A percentile compares a stretch with the other conserved stretches of the same genome.
Evolutionary conservation across 1,139 yeast genomes (phyloP).

Genomic region (Hemisphaericaspora xylanilytica): DNA sequence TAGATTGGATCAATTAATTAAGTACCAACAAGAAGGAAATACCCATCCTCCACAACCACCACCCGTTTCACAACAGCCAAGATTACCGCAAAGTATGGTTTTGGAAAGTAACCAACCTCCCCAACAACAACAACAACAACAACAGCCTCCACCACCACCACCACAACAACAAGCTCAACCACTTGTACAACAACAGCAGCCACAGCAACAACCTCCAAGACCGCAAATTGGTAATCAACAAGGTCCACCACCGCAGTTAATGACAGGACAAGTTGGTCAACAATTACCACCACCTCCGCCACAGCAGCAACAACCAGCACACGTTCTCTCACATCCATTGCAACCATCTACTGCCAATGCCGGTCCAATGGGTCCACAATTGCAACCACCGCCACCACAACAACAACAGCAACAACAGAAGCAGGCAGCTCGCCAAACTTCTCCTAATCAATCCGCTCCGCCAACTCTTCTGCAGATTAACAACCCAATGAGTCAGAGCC

Average conservation of each 20-base stretch:
- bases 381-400: constrained; percentile 6
- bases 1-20: constrained; percentile 79
- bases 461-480: constrained; percentile 9
- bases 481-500: constrained; percentile 12
- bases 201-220: constrained; percentile 10
- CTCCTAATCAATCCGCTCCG: constrained; percentile 9
- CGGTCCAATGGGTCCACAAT: constrained; percentile 1
- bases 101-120: constrained; percentile 46
- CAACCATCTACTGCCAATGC: neutral
- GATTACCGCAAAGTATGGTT: constrained; percentile 59
- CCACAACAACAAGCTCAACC: constrained; percentile 20
- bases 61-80: constrained; percentile 58
- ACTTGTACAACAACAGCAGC: constrained; percentile 10
- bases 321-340: constrained; percentile 6
- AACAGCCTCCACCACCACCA: constrained; percentile 20
- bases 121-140: constrained; percentile 19
- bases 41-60: constrained; percentile 67
- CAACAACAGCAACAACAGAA: constrained; percentile 8
- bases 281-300: constrained; percentile 11
- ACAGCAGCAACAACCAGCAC: constrained; percentile 7
- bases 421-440: constrained; percentile 8
- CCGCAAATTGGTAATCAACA: constrained; percentile 6
- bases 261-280: constrained; percentile 4
- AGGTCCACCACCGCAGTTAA: constrained; percentile 11
- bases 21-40: constrained; percentile 73